Base-by-base conservation (phyloP, 306 rosid genomes). In the barrel medic (Medicago truncatula) region DNA sequence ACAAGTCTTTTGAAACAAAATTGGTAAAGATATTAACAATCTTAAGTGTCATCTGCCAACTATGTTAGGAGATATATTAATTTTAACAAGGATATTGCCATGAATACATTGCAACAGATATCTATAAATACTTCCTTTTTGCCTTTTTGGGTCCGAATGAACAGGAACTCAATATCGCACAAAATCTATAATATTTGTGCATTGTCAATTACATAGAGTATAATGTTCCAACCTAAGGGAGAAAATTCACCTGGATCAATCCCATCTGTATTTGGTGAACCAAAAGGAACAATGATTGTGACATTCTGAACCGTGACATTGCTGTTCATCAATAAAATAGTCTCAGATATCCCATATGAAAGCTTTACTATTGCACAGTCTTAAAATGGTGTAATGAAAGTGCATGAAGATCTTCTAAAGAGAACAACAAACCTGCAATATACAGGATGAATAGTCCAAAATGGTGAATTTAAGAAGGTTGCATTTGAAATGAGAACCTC, bases 371-470 rank as follows among this genome's bases (percentile, higher is more conserved):
- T 81, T 83, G 83, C 84, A 62, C 23, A 76, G 63, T 76, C 67
- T 76, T 83, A 76, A 82, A 63, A 80, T 52, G 80, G 70, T 54
- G n/a, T n/a, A 78, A 70, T 69, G 77, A 62, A 80, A 75, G 74
- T 31, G 53, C 70, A 13, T 47, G 74, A 61, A 63, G 16, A 62
- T 16, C 50, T 74, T 65, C 44, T 67, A 46, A n/a, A 82, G 43
- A 73, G 70, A 63, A 84, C 88, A 81, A 82, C 88, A 81, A 82
- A 89, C 96, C 93, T 91, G 96, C 93, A 91, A 83, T 91, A 91
- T 69, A 87, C 90, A 0, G 93, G 96, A 72, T 91, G 96, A 83
- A 91, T 85, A 16, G 85, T 87, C 96, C 96, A 89, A 79, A 88
- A 91, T 58, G 96, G 96, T 40, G 96, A 86, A 74, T 89, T 86